Conservation (phyloP, 257 asterid species). For the Agastache rugosa region DNA sequence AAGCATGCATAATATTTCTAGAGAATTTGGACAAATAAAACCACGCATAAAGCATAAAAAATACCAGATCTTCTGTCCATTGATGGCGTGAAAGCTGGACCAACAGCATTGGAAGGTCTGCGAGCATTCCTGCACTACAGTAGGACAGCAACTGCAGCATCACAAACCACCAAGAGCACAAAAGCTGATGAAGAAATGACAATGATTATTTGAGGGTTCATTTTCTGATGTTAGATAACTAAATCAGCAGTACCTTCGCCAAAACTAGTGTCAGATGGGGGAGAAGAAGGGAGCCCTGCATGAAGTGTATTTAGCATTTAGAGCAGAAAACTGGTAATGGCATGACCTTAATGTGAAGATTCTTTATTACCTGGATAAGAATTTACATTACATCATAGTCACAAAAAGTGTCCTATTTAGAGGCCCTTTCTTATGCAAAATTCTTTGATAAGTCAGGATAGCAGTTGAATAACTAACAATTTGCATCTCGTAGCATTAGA, state of each 20-base stretch:
- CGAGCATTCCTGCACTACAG: slow-evolving; percentile 73
- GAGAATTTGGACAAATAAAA: slow-evolving; percentile 19
- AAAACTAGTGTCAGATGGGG: slow-evolving; percentile 58
- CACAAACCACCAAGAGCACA: slow-evolving; percentile 79
- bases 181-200: slow-evolving; percentile 79
- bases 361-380: slow-evolving; percentile 79
- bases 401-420: slow-evolving; percentile 85
- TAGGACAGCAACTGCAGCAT: slow-evolving; percentile 67
- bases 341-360: slow-evolving; percentile 18
- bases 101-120: slow-evolving; percentile 77
- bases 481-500: slow-evolving; percentile 17
- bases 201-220: slow-evolving; percentile 70
- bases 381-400: slow-evolving; percentile 70
- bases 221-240: slow-evolving; percentile 66
- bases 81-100: slow-evolving; percentile 71
- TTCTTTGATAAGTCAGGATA: slow-evolving; percentile 74
- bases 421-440: slow-evolving; percentile 81
- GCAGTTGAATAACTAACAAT: slow-evolving; percentile 47
- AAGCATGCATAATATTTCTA: background rate
- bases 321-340: slow-evolving; percentile 15
- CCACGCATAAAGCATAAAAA: slow-evolving; percentile 14
- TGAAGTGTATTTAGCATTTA: slow-evolving; percentile 37
- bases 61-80: slow-evolving; percentile 84
- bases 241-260: slow-evolving; percentile 74
- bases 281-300: slow-evolving; percentile 84